Percentiles rank a stretch among this genome's conserved stretches.
phyloP scores from a whole-genome alignment of 2,329 filamentous ascomycete genomes.

The Kalaharituber pfeilii region DNA sequence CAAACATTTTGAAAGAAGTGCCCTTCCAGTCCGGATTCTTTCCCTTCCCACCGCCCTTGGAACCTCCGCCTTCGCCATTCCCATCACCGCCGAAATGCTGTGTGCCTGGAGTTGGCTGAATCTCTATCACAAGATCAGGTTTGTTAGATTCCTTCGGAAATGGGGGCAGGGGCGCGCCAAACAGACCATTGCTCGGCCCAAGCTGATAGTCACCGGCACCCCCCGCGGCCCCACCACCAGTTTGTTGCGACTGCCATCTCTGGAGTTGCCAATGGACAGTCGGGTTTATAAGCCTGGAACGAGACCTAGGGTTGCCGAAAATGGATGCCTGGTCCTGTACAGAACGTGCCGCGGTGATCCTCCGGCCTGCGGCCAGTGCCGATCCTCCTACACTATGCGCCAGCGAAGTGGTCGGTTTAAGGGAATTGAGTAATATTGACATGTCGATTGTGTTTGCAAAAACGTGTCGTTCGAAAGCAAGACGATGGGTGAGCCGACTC shows the following conservation, averaged over 20 bases:
- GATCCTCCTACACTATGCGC: too few species aligned
- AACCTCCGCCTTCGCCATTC: not conserved
- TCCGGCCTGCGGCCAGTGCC: too few species aligned
- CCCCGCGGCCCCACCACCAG: conserved; percentile 9
- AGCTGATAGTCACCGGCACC: conserved; percentile 21
- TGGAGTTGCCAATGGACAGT: conserved; percentile 2
- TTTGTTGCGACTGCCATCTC: conserved; percentile 7
- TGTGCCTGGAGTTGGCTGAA: conserved; percentile 20
- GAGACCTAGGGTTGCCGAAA: too few species aligned
- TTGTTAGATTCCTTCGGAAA: not conserved
- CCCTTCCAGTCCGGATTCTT: conserved; percentile 13
- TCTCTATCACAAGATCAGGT: conserved; percentile 11
- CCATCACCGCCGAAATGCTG: conserved; percentile 13
- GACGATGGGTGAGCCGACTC: too few species aligned
- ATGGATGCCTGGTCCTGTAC: too few species aligned
- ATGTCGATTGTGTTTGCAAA: too few species aligned
- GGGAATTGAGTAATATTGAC: too few species aligned
- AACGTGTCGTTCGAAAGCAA: too few species aligned
- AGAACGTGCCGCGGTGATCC: too few species aligned
- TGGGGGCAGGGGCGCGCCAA: not conserved
- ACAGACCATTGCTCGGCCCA: conserved; percentile 17
- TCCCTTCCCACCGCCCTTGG: conserved; percentile 1
- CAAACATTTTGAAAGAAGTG: conserved; percentile 45
- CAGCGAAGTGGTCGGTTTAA: too few species aligned
- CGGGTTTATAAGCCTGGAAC: too few species aligned